Base-by-base conservation (phyloP, 202 grass and related monocot species). In the Zizania palustris region DNA sequence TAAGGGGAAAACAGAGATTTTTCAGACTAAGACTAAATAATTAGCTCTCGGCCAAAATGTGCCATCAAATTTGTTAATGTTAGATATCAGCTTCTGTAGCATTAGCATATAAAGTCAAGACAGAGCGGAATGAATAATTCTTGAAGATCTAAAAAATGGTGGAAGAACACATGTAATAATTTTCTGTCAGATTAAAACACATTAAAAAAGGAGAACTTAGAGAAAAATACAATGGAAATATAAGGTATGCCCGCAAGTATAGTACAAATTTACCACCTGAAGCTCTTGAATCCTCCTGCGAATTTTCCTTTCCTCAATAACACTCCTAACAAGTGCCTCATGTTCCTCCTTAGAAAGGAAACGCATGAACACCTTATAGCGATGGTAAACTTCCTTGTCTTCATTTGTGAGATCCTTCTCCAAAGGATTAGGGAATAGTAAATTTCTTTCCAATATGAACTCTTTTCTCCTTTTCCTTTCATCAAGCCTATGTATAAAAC, bases 401-500 rank as follows among this genome's bases (percentile, higher is more conserved):
- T 95, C 95, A 76, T 80, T 90, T 55, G 87, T 82, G 67, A 98
- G 81, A 53, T 98, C 95, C 81, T 87, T 90, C 79, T 98, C 95
- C 61, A 92, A 64, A 69, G 91, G 89, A 80, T 88, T 92, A 45
- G 95, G 91, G 64, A 85, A 98, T 41, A 95, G 78, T 80, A 98
- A 67, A 55, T 98, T 98, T 80, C 95, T 98, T 82, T 98, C 95
- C 74, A 98, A 74, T 88, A 98, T 90, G 74, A 98, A 98, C 62
- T 98, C 89, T 63, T 98, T 98, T 75, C 95, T 98, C 68, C 95
- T 85, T 84, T 98, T 95, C 77, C 95, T 98, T 89, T 98, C 95
- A 88, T 98, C 95, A 87, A 98, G 83, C 78, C 91, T 97, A 72
- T 63, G 66, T 63, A 80, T 7, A 9, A 10, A 71, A 45, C 67